Base-by-base conservation (phyloP, 129 eudicot genomes). In the Kitagawia praeruptora region DNA sequence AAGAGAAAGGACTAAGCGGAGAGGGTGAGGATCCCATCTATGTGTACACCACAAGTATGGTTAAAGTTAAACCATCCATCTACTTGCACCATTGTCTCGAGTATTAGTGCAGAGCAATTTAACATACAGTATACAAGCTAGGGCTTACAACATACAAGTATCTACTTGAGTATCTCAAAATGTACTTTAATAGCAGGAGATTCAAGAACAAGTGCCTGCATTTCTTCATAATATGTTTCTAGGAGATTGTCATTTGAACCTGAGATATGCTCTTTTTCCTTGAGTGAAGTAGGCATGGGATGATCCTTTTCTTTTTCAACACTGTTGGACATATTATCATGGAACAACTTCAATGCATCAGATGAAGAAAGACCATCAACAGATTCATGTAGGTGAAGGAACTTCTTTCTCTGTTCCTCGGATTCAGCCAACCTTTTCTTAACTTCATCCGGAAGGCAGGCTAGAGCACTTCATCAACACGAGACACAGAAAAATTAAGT, bases 361-460 rank as follows among this genome's bases (percentile, higher is more conserved):
- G 37, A 34, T 34, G 37, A 34, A 34, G 37, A 34, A 34, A 34
- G 37, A 34, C 37, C 37, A 34, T 34, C 37, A 34, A 34, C 37
- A 34, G 37, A 34, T 73, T 73, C 53, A 11, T 42, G 76, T 28
- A 73, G 31, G 51, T 73, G 45, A 73, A 73, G 19, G 34, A 41
- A 42, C 14, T 73, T 73, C 12, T 23, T 41, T 42, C 76, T 42
- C 51, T 72, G 71, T 25, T 85, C 89, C 46, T 86, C 82, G 4
- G 77, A 81, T 45, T 86, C 87, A 46, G 75, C 82, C 83, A 88
- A 69, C 44, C 53, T 84, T 40, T 77, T 78, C 37, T 74, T 82
- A 44, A 84, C 44, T 21, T 51, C 85, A 76, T 49, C 74, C 7
- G 87, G 86, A 54, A 88, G 82, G 64, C 80, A 70, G 54, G 83